Percentiles rank a stretch among this genome's conserved stretches.
These are phyloP conservation scores for Coniochaeta sp. DNA, from an alignment of 2,329 filamentous ascomycete species.

Conservation along the genomic window DNA sequence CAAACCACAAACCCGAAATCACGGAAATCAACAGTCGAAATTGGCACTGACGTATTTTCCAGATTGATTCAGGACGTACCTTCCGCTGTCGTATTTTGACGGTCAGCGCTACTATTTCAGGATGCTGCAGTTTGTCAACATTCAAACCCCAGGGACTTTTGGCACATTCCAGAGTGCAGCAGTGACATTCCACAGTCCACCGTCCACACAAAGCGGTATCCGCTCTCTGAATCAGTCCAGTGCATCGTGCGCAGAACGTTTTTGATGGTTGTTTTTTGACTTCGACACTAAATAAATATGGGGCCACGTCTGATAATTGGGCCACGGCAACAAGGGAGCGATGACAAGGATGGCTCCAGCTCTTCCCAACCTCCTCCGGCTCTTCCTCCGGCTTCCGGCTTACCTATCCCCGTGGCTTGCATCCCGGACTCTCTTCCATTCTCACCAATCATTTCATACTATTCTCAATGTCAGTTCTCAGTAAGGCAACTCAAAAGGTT, in stretches of 20 bases:
- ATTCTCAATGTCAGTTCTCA: no score
- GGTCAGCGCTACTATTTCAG: no score
- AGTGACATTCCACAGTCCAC: background rate
- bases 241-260: no score
- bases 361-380: background rate
- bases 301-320: background rate
- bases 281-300: background rate
- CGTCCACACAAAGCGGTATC: no score
- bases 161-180: background rate
- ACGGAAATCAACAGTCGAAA: background rate
- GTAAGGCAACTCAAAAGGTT: no score
- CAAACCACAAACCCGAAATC: background rate
- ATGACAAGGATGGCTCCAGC: background rate
- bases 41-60: background rate
- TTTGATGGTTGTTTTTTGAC: background rate
- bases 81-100: no score
- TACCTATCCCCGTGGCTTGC: background rate
- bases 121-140: background rate
- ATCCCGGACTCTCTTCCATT: no score
- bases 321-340: background rate
- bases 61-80: no score
- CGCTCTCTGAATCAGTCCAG: background rate
- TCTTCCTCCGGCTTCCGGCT: background rate
- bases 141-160: background rate
- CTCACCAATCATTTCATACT: no score